Base-by-base conservation (phyloP, 257 asterid genomes). In the Solanum etuberosum region DNA sequence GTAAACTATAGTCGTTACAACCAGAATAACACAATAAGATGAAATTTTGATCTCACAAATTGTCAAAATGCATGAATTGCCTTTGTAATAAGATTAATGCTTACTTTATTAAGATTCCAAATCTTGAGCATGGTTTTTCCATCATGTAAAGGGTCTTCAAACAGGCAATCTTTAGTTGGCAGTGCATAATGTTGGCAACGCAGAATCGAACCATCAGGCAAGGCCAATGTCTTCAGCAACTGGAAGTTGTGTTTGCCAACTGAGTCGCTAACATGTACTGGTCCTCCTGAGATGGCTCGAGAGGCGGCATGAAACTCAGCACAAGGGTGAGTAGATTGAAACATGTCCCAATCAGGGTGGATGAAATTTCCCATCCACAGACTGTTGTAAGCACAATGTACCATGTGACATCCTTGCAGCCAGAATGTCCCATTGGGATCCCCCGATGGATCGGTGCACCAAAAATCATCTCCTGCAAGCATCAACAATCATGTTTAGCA, bases 51-150 rank as follows among this genome's bases (percentile, higher is more conserved):
- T 10, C 65, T 46, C 4, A 32, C 27, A 18, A 83, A 74, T 38
- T 38, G 7, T 21, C 2, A 32, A 3, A 32, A 46, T 31, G 21
- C 38, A 31, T 46, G 68, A 40, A 86, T 32, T 32, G 27, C n/a
- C 1, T 74, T 74, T n/a, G 31, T 61, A 0, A 61, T 61, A 9
- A 51, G 40, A 23, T 23, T 18, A 34, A 25, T 72, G 27, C 27
- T 88, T 89, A 40, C 91, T 86, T 92, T 92, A 72, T 95, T 94
- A 91, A 94, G 85, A 91, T 95, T 94, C 98, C 98, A 95, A 46
- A 95, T 92, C 91, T 95, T 95, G 87, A 95, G 88, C 89, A 94
- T 88, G 92, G 93, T 94, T 90, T 92, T 90, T 4, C 95, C 93
- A 83, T 94, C 98, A 92, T 91, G 91, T 54, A 93, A 94, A 4